Conservation (phyloP, 768 basidiomycete genomes). For the Tricholoma terreum region DNA sequence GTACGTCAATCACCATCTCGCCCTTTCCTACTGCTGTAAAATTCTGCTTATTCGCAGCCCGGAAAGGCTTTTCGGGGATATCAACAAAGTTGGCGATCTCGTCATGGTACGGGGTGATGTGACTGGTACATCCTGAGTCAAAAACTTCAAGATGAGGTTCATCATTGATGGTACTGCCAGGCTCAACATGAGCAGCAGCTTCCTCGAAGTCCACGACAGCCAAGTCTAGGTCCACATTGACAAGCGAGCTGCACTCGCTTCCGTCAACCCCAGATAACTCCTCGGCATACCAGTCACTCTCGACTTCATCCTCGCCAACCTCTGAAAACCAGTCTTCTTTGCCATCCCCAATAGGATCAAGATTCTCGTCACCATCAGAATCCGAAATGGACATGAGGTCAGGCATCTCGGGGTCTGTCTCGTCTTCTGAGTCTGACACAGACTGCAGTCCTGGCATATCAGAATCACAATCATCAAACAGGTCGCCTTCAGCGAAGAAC, state of each 20-base stretch:
- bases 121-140: slow-evolving; percentile 35
- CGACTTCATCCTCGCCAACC: too few relatives aligned
- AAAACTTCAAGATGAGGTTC: slow-evolving; percentile 14
- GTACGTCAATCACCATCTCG: neutral
- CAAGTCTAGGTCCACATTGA: neutral
- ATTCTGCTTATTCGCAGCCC: too few relatives aligned
- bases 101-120: neutral
- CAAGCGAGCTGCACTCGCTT: too few relatives aligned
- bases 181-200: neutral
- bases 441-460: neutral
- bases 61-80: neutral
- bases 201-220: neutral
- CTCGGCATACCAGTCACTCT: too few relatives aligned
- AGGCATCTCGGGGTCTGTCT: too few relatives aligned
- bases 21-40: too few relatives aligned
- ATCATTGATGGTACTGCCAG: neutral
- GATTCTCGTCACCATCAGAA: too few relatives aligned
- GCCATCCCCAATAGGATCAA: too few relatives aligned
- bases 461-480: neutral
- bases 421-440: neutral
- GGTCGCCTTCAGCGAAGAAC: too few relatives aligned
- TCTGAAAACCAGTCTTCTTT: too few relatives aligned
- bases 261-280: too few relatives aligned
- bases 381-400: too few relatives aligned
- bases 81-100: neutral